phyloP scores from a whole-genome alignment of 495 filamentous ascomycete species.

The Penicilliopsis zonata region DNA sequence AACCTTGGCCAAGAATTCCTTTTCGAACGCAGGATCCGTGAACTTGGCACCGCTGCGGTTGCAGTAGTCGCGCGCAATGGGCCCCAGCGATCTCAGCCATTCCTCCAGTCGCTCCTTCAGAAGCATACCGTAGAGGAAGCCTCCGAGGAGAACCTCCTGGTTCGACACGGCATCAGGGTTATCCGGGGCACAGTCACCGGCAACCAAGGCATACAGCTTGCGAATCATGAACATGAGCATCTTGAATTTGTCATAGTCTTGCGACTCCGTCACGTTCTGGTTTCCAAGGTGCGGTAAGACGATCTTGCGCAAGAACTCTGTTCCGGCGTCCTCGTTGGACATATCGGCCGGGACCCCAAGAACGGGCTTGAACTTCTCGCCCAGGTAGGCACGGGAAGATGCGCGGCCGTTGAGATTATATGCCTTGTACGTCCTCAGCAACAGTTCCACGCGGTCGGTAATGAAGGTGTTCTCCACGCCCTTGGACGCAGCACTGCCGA shows the following conservation, averaged over 20 bases:
- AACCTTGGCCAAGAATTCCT: slow-evolving; percentile 66
- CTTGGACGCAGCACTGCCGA: slow-evolving; percentile 60
- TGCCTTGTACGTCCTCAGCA: slow-evolving; percentile 84
- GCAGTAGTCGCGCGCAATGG: slow-evolving; percentile 56
- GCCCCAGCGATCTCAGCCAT: slow-evolving; percentile 55
- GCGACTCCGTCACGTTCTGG: slow-evolving; percentile 63
- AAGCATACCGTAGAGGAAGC: slow-evolving; percentile 88
- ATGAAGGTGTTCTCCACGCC: slow-evolving; percentile 81
- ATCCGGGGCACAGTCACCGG: slow-evolving; percentile 82
- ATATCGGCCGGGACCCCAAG: slow-evolving; percentile 68
- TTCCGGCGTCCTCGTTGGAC: slow-evolving; percentile 76
- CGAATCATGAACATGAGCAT: slow-evolving; percentile 92
- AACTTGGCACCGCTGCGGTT: slow-evolving; percentile 49
- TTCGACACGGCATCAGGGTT: slow-evolving; percentile 94
- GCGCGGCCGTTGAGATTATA: slow-evolving; percentile 69
- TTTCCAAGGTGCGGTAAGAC: slow-evolving; percentile 84
- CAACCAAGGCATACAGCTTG: slow-evolving; percentile 86
- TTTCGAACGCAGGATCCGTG: slow-evolving; percentile 56
- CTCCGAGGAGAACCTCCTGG: slow-evolving; percentile 85
- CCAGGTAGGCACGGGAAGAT: slow-evolving; percentile 71
- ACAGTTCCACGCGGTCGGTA: slow-evolving; percentile 83
- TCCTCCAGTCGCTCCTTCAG: slow-evolving; percentile 91
- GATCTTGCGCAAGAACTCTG: slow-evolving; percentile 78
- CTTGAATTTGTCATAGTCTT: slow-evolving; percentile 85
- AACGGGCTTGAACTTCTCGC: slow-evolving; percentile 78